Base-by-base conservation (phyloP, 306 rosid species). In the Citrullus colocynthis region DNA sequence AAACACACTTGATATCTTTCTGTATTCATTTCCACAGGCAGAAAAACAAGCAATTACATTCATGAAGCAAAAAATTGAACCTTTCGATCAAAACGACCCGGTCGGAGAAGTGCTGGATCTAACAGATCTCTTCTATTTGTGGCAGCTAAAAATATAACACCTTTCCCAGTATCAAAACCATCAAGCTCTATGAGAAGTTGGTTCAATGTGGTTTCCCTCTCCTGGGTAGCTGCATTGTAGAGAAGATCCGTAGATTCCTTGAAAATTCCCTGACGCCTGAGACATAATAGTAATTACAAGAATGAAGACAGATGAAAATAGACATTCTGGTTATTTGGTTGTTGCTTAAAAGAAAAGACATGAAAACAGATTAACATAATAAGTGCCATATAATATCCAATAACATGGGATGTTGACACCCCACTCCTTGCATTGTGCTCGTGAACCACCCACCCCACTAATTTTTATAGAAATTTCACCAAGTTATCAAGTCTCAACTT, bases 51-150 rank as follows among this genome's bases (percentile, higher is more conserved):
- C 77, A 69, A 75, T 37, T 56, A 39, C 61, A 65, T 57, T 64
- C 76, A 59, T 12, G 18, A 58, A 37, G 37, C 7, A 79, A 61
- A 80, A 76, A 89, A 83, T 81, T 84, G 80, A 85, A 95, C 99
- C 99, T 92, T 95, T 82, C 99, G 96, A 86, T 95, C 99, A 28
- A 95, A 93, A 84, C 97, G 97, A 80, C 99, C 99, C 11, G 99
- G 97, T 80, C 99, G 93, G 54, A 95, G 99, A 86, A 95, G 99
- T 52, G 99, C 99, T 77, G 97, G 99, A 75, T 95, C 99, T 80
- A 95, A 83, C 86, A 95, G 86, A 88, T 95, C 99, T 88, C 90
- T 86, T 74, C 99, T 96, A 85, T 95, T 95, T 74, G 99, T 95
- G 80, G 99, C 99, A 73, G 85, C 99, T 79, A 95, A 89, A 87